Evolutionary conservation across 192 early-diverging fungal species (phyloP), one percentile per base, ranked within the genome.

Genomic region (Backusella westeae): DNA sequence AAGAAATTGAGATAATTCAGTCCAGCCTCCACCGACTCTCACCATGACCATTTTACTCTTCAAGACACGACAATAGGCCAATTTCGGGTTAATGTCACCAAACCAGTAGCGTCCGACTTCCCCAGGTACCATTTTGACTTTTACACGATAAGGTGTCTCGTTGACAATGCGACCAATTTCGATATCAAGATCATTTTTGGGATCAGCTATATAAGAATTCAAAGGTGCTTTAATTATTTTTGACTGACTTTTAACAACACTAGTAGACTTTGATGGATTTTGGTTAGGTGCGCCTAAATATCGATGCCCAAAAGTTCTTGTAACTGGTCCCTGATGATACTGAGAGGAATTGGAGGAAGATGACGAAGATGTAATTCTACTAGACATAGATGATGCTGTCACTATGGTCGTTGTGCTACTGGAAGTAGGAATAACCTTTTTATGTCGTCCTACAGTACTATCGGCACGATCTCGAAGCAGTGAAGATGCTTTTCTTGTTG

Each of bases 31-130:
- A 59, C 90, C 90, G 9, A 91, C 89, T 76, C 90, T 77, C 38
- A 91, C 90, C 90, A 91, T 91, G 32, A 91, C 89, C 84, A 87
- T 86, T 9, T 85, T 81, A 69, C 89, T 87, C 63, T 85, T 78
- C 44, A 91, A 71, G 49, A 90, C 86, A 67, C 89, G 89, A 46
- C 90, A 91, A 74, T 90, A 90, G 34, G 82, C 85, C 23, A 91
- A 73, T 53, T 88, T 90, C 19, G 89, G 89, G 36, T 89, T 86
- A 15, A 87, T 78, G 44, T 91, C 90, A 52, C 90, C 90, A 85
- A 91, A 91, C 83, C 87, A 85, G 78, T 91, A 91, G 34, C 87
- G 83, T 42, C 88, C 89, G 14, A 87, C 83, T 69, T 90, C 87
- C 29, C 86, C 86, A 69, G 76, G 84, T 21, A 90, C 82, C 70